A percentile compares a stretch with the other conserved stretches of the same genome.
These are phyloP conservation scores for Isabelozyma gotoi DNA, from an alignment of 805 yeast species.

Conservation along the genomic window DNA sequence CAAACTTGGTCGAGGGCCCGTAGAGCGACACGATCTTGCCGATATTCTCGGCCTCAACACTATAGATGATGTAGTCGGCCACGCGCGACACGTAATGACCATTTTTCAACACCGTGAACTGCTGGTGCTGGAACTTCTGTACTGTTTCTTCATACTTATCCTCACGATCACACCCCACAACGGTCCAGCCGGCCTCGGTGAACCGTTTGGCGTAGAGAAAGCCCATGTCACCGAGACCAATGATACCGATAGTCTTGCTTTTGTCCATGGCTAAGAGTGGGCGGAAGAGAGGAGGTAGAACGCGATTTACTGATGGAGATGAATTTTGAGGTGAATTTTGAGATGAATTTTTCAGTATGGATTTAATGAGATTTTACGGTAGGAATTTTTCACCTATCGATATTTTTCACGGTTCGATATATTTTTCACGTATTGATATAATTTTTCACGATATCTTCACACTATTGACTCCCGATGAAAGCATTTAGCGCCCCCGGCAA, in stretches of 20 bases:
- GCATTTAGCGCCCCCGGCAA: constrained; percentile 95
- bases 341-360: too few species aligned
- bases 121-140: constrained; percentile 37
- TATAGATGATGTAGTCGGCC: constrained; percentile 82
- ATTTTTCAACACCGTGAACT: constrained; percentile 61
- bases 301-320: too few species aligned
- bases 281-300: not conserved
- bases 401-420: too few species aligned
- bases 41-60: constrained; percentile 90
- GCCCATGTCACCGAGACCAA: constrained; percentile 98
- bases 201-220: constrained; percentile 77
- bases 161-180: constrained; percentile 84
- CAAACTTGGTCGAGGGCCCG: constrained; percentile 85
- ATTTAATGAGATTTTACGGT: too few species aligned
- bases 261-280: constrained; percentile 5
- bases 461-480: constrained; percentile 17
- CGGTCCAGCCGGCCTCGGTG: constrained; percentile 82
- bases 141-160: constrained; percentile 51
- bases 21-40: constrained; percentile 67
- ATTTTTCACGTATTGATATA: too few species aligned
- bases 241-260: constrained; percentile 73
- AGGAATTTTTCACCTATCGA: too few species aligned
- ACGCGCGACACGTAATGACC: constrained; percentile 83
- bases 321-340: not conserved
- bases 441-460: too few species aligned